Conservation (phyloP, 345 rosid species). For the Salix exigua region DNA sequence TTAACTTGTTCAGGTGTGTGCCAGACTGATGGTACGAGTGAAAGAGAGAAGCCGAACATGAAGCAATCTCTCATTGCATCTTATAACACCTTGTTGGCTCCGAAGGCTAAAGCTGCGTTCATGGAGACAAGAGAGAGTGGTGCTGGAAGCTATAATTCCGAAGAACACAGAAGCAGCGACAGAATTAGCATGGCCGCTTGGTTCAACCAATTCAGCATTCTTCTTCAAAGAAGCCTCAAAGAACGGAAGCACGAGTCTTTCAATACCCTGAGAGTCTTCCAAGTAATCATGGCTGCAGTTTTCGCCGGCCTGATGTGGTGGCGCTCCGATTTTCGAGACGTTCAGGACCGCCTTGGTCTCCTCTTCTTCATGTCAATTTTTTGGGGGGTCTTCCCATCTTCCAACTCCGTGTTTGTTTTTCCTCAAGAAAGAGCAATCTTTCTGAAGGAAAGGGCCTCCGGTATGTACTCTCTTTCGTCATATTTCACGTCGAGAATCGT, state of each 20-base stretch:
- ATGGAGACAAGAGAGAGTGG: conserved; percentile 33
- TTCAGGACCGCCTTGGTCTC: conserved; percentile 84
- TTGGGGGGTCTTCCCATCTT: conserved; percentile 95
- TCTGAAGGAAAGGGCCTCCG: conserved; percentile 69
- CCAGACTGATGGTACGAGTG: conserved; percentile 46
- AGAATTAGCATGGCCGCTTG: conserved; percentile 36
- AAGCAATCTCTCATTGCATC: conserved; percentile 53
- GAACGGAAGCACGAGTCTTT: conserved; percentile 83
- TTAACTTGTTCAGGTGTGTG: conserved; percentile 51
- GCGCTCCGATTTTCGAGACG: conserved; percentile 65
- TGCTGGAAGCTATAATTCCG: conserved; percentile 13
- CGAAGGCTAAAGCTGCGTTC: conserved; percentile 54
- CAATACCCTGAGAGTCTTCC: conserved; percentile 65
- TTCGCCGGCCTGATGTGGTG: conserved; percentile 89
- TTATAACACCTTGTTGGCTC: conserved; percentile 54
- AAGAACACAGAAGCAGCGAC: conserved; percentile 11
- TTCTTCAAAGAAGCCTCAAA: conserved; percentile 76
- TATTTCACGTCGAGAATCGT: conserved; percentile 84
- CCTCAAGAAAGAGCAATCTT: conserved; percentile 88
- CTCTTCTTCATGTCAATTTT: conserved; percentile 81
- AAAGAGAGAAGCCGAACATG: conserved; percentile 64
- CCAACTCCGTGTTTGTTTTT: conserved; percentile 73
- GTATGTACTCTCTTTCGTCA: conserved; percentile 85
- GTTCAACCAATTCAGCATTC: conserved; percentile 71
- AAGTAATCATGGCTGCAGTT: conserved; percentile 63